phyloP scores from a whole-genome alignment of 345 rosid species.

The Populus davidiana region DNA sequence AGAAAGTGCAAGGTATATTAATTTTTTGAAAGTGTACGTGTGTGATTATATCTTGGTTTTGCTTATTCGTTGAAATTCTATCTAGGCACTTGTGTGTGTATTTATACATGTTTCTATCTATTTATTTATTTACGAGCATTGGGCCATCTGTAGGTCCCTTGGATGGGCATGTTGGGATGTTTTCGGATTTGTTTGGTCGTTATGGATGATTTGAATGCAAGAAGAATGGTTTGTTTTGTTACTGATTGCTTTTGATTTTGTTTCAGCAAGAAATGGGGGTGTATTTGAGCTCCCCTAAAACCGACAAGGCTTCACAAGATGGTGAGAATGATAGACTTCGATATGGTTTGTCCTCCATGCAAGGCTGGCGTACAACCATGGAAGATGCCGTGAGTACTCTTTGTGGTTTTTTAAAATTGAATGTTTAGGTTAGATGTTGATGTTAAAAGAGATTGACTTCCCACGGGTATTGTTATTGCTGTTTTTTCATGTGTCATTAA shows the following conservation, averaged over 20 bases:
- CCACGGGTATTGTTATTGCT: background rate
- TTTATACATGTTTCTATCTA: background rate
- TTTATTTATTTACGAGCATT: background rate
- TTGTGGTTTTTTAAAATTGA: background rate
- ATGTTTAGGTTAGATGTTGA: background rate
- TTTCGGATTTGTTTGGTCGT: background rate
- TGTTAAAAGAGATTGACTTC: background rate
- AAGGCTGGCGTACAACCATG: conserved; percentile 98
- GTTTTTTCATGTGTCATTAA: background rate
- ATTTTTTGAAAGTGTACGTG: background rate
- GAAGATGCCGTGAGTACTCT: conserved; percentile 90
- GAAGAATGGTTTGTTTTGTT: background rate
- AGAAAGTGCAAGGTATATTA: background rate
- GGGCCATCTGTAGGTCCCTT: background rate
- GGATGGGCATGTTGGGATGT: background rate
- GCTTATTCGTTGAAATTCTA: background rate
- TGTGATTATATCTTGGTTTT: background rate
- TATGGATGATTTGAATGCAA: background rate
- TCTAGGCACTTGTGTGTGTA: background rate
- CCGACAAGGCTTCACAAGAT: conserved; percentile 83
- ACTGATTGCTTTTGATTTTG: background rate
- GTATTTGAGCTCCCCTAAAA: conserved; percentile 88
- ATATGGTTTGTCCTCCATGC: conserved; percentile 95
- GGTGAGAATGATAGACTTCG: conserved; percentile 71
- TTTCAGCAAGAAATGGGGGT: conserved; percentile 60